These are phyloP conservation scores for Camellia granthamiana DNA, from an alignment of 148 eudicot genomes.

Conservation along the genomic window DNA sequence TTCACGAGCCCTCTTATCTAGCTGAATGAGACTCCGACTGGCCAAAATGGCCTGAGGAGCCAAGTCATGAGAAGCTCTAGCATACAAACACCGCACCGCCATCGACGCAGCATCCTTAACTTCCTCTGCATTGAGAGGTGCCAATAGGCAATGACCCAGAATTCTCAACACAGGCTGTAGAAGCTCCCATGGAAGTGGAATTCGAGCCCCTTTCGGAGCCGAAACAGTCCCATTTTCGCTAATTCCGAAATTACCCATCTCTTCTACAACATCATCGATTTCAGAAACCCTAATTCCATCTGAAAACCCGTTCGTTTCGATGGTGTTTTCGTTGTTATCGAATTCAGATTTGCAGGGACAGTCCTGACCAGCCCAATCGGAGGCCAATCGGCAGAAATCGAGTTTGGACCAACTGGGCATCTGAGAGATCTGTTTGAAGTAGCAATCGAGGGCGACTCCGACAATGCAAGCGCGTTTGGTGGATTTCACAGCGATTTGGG, in stretches of 20 bases:
- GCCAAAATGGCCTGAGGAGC: conserved; percentile 86
- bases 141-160: conserved; percentile 81
- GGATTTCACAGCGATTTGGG: conserved; percentile 74
- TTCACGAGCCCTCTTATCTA: conserved; percentile 59
- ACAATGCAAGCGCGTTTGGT: conserved; percentile 79
- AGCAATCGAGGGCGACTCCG: conserved; percentile 71
- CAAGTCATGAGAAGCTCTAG: conserved; percentile 85
- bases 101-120: conserved; percentile 60
- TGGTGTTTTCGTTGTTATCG: conserved; percentile 9
- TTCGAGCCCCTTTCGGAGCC: conserved; percentile 32
- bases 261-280: conserved; percentile 19
- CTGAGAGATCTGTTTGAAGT: conserved; percentile 63
- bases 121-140: conserved; percentile 55
- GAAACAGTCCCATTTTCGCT: conserved; percentile 10
- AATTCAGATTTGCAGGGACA: conserved; percentile 64
- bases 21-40: conserved; percentile 69
- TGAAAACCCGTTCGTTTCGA: background rate
- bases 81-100: conserved; percentile 68
- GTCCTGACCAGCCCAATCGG: conserved; percentile 76
- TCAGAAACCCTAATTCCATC: conserved; percentile 21
- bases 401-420: conserved; percentile 88
- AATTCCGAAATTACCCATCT: conserved; percentile 20
- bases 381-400: conserved; percentile 64
- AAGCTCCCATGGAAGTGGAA: conserved; percentile 89
- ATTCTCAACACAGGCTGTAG: conserved; percentile 79